A percentile compares a stretch with the other conserved stretches of the same genome.
Conservation (phyloP, 1,284 basidiomycete species). For the Trichosporon inkin region DNA sequence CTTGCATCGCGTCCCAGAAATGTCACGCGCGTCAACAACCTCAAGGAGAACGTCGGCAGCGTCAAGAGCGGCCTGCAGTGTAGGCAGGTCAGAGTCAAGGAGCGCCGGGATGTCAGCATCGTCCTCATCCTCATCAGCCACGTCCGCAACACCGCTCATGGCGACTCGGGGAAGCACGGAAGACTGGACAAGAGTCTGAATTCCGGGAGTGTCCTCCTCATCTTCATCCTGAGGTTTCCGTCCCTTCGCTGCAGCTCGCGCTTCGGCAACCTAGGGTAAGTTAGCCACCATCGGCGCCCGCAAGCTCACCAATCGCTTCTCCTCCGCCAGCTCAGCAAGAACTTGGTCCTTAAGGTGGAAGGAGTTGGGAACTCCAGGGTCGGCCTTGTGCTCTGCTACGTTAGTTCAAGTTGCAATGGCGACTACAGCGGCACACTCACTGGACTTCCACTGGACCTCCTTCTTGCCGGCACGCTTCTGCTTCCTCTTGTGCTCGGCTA, state of each 20-base stretch:
- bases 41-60: constrained; percentile 78
- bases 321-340: constrained; percentile 79
- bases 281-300: too few species aligned
- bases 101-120: constrained; percentile 59
- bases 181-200: constrained; percentile 27
- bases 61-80: constrained; percentile 68
- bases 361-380: constrained; percentile 93
- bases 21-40: constrained; percentile 82
- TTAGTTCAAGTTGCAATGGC: neutral
- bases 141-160: constrained; percentile 17
- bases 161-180: constrained; percentile 28
- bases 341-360: constrained; percentile 98
- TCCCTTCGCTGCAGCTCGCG: constrained; percentile 1
- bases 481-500: constrained; percentile 73
- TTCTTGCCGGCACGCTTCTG: constrained; percentile 73
- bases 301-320: constrained; percentile 56
- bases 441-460: constrained; percentile 83
- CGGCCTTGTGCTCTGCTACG: constrained; percentile 67
- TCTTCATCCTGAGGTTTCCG: constrained; percentile 33
- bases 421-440: constrained; percentile 55
- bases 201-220: constrained; percentile 45
- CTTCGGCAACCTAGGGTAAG: constrained; percentile 5
- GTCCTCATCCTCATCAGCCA: constrained; percentile 34
- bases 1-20: constrained; percentile 63
- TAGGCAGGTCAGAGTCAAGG: constrained; percentile 64